Evolutionary conservation across 805 yeast species (phyloP).

Genomic region (Priceomyces carsonii): DNA sequence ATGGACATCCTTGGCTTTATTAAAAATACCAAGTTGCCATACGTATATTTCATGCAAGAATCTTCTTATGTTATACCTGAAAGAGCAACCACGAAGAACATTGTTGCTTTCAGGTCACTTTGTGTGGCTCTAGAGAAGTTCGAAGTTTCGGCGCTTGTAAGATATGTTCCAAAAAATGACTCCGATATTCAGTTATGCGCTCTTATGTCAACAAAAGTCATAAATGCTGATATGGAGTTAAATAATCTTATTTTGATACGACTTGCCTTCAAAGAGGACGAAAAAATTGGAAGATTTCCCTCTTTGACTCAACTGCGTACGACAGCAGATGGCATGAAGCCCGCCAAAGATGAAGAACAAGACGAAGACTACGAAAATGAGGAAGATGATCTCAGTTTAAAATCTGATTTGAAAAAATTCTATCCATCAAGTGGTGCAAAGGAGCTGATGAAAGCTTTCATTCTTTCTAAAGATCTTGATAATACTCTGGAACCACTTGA

Average conservation of each 20-base stretch:
- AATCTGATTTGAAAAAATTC: constrained; percentile 4
- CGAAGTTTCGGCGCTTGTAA: constrained; percentile 55
- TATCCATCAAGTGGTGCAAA: constrained; percentile 12
- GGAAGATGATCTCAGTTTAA: constrained; percentile 5
- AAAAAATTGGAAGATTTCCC: constrained; percentile 56
- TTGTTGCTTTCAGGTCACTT: constrained; percentile 30
- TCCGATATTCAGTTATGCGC: constrained; percentile 54
- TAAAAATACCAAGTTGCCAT: constrained; percentile 47
- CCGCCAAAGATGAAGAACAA: constrained; percentile 7
- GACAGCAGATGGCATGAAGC: constrained; percentile 6
- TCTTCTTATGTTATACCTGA: constrained; percentile 54
- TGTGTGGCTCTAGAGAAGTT: constrained; percentile 53
- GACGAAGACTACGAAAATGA: constrained; percentile 8
- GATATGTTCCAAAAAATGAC: constrained; percentile 56
- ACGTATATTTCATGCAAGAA: constrained; percentile 61
- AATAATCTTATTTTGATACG: constrained; percentile 49
- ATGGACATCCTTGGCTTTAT: constrained; percentile 68
- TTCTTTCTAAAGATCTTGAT: constrained; percentile 26
- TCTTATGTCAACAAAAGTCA: constrained; percentile 45
- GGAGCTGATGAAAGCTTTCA: constrained; percentile 33
- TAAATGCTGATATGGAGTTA: not conserved
- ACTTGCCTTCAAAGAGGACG: constrained; percentile 78
- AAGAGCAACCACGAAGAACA: constrained; percentile 32
- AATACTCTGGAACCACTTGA: constrained; percentile 3
- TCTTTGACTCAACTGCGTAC: constrained; percentile 14